phyloP scores from a whole-genome alignment of 2,329 filamentous ascomycete species.

The Dothidotthia symphoricarpi region DNA sequence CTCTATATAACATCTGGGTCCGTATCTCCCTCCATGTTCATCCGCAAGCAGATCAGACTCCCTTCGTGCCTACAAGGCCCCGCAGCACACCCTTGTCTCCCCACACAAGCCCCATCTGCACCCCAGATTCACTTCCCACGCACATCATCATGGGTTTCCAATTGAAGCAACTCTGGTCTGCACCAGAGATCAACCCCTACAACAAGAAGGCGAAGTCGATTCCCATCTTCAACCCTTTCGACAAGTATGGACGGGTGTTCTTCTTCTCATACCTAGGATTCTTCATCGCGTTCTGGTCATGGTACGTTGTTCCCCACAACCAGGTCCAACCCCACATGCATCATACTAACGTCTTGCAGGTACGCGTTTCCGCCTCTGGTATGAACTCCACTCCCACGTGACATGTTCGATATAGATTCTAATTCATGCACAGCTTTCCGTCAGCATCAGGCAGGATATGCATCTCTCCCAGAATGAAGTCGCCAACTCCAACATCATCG shows the following conservation, averaged over 20 bases:
- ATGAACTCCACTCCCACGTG: constrained; percentile 23
- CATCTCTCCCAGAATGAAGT: constrained; percentile 68
- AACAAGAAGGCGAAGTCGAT: constrained; percentile 80
- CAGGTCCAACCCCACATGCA: constrained; percentile 7
- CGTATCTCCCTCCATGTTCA: constrained; percentile 11
- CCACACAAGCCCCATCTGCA: constrained; percentile 1
- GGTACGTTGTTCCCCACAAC: constrained; percentile 43
- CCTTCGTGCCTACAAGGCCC: constrained; percentile 9
- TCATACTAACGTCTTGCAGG: constrained; percentile 46
- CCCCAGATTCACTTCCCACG: not conserved
- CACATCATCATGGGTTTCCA: constrained; percentile 34
- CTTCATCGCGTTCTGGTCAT: constrained; percentile 85
- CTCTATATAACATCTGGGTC: constrained; percentile 26
- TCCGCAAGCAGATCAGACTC: constrained; percentile 15
- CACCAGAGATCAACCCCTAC: constrained; percentile 77
- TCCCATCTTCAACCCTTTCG: constrained; percentile 72
- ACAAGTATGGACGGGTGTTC: constrained; percentile 82
- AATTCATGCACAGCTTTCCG: constrained; percentile 43
- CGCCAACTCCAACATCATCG: constrained; percentile 87
- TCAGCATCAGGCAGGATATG: constrained; percentile 76
- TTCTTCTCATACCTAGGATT: constrained; percentile 88
- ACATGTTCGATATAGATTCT: constrained; percentile 28
- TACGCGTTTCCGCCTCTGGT: constrained; percentile 87
- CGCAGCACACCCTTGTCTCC: constrained; percentile 10
- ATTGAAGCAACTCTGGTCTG: constrained; percentile 39